These are phyloP conservation scores for Puccinia hordei DNA, from an alignment of 1,284 basidiomycete genomes.

Conservation along the genomic window DNA sequence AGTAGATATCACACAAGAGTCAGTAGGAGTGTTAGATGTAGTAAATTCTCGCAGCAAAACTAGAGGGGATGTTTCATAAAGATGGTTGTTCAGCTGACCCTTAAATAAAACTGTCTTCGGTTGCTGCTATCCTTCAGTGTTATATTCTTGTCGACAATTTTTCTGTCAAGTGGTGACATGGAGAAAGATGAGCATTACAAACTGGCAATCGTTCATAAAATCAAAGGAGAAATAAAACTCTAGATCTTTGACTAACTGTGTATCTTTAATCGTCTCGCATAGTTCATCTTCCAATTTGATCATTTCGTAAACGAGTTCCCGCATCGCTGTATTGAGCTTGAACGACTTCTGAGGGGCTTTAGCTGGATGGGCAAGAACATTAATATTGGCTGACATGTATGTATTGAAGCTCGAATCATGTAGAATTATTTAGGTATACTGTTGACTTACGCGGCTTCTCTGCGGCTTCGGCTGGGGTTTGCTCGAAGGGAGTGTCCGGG, in stretches of 20 bases:
- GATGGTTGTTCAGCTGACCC: neutral
- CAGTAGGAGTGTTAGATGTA: too few species aligned
- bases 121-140: conserved; percentile 43
- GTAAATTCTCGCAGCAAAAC: too few species aligned
- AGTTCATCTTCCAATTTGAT: conserved; percentile 41
- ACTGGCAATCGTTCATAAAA: neutral
- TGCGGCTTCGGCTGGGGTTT: neutral
- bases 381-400: neutral
- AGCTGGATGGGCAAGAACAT: conserved; percentile 16
- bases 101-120: conserved; percentile 47
- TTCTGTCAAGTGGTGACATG: neutral
- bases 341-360: conserved; percentile 33
- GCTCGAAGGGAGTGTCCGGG: neutral
- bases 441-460: conserved; percentile 27
- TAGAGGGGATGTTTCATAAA: neutral
- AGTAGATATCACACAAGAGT: neutral
- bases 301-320: conserved; percentile 46
- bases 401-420: neutral
- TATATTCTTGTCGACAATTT: conserved; percentile 45
- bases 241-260: conserved; percentile 21
- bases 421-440: neutral
- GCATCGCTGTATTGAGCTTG: conserved; percentile 24
- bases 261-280: conserved; percentile 42
- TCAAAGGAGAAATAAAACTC: neutral
- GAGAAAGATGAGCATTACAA: neutral